Percentiles rank a stretch among this genome's conserved stretches.
These are phyloP conservation scores for Penicillium simplicissimum DNA, from an alignment of 495 filamentous ascomycete species.

Conservation along the genomic window DNA sequence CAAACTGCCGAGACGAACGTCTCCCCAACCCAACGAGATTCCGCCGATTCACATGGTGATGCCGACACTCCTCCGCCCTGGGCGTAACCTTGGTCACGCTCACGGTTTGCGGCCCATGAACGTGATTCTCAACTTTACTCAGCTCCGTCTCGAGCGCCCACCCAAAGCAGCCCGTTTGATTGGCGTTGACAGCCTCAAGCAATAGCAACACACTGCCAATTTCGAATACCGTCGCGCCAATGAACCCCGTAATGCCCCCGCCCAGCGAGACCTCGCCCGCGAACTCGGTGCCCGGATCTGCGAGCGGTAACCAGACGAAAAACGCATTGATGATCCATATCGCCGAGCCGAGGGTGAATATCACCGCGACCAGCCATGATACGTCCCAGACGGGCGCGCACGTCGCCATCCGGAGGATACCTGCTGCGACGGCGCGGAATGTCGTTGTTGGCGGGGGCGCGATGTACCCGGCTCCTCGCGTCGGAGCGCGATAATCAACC, in stretches of 20 bases:
- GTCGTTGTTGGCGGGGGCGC: constrained; percentile 48
- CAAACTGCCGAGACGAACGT: neutral
- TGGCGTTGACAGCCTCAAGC: constrained; percentile 69
- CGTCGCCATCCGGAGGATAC: constrained; percentile 56
- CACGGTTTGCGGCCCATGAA: constrained; percentile 3
- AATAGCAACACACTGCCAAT: constrained; percentile 64
- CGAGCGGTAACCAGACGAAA: constrained; percentile 64
- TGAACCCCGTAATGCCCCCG: constrained; percentile 65
- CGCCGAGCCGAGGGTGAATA: constrained; percentile 64
- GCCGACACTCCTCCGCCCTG: constrained; percentile 40
- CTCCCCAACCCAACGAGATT: constrained; percentile 44
- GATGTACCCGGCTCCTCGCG: constrained; percentile 27
- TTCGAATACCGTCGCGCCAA: constrained; percentile 72
- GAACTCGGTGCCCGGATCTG: constrained; percentile 56
- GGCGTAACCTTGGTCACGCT: constrained; percentile 29
- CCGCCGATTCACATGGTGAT: constrained; percentile 57
- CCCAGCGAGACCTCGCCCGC: constrained; percentile 48
- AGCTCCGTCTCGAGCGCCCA: constrained; percentile 62
- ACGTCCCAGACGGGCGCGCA: constrained; percentile 68
- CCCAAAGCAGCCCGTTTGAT: constrained; percentile 66
- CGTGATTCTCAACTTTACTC: constrained; percentile 28
- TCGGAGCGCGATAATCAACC: constrained; percentile 35
- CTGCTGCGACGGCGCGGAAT: constrained; percentile 37
- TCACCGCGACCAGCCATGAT: constrained; percentile 63
- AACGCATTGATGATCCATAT: constrained; percentile 70